Base-by-base conservation (phyloP, 2,329 filamentous ascomycete genomes). In the Colletotrichum sp. region DNA sequence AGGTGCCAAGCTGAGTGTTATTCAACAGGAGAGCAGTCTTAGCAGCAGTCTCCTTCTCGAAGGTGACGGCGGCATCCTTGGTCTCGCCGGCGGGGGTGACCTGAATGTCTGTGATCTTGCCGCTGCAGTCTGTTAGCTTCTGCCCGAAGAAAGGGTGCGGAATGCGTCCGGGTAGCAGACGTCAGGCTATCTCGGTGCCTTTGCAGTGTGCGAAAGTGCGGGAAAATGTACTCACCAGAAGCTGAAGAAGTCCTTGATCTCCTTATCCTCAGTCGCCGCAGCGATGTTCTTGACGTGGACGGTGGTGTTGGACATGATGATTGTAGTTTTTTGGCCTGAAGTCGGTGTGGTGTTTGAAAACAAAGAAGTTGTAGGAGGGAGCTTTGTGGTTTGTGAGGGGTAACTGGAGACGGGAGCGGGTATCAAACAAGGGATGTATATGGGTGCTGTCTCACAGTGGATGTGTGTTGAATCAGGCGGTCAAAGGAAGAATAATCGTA, bases 21-120 rank as follows among this genome's bases (percentile, higher is more conserved):
- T 99, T 96, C 78, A 99, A 93, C 75, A 99, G 94, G 55, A 98
- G 94, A 30, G 97, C 97, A 26, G 97, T 99, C 90, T 98, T 98
- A 76, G 96, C 96, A 67, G 97, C 97, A 16, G 96, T 98, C 84
- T 96, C 93, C 89, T 98, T 98, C 87, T 99, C 97, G 83, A 99
- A 99, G 68, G 93, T 96, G 78, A 99, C 96, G n/a, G 93, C 95
- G 74, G 97, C 97, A 66, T 93, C 93, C 87, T 98, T 95, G 79
- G 91, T 89, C 79, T 93, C 90, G 82, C 92, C 92, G 85, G 86
- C 86, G 43, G 93, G 86, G 32, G 92, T 95, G 82, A 98, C 91
- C 75, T 95, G 93, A 84, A 99, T 90, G 81, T 91, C 91, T 79
- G 92, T 93, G 85, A 99, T 98, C 90, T 98, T 99, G 85, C 97